Conservation (phyloP, 2,329 filamentous ascomycete species). For the Esteya vermicola region DNA sequence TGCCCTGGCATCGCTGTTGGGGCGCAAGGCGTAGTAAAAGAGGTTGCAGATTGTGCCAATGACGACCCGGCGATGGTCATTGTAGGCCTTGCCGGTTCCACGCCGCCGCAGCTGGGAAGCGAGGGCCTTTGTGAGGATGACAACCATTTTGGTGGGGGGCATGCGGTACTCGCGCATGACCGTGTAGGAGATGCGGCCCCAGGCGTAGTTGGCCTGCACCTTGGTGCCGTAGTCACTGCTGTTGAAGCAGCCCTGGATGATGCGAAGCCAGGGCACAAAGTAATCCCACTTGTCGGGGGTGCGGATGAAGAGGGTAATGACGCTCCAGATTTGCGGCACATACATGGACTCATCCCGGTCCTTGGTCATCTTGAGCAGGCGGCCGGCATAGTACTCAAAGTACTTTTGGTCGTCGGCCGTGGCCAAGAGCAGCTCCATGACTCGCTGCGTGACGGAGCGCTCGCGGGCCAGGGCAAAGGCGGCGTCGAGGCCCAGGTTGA, state of each 20-base stretch:
- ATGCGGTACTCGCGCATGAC: constrained; percentile 48
- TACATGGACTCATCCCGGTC: constrained; percentile 44
- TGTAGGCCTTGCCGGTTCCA: constrained; percentile 38
- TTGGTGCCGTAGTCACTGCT: constrained; percentile 56
- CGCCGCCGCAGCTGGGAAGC: constrained; percentile 52
- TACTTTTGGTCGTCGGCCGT: constrained; percentile 48
- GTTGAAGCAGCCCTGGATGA: constrained; percentile 78
- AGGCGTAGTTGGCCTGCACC: constrained; percentile 67
- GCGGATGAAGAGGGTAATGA: constrained; percentile 65
- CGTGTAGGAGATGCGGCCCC: constrained; percentile 71
- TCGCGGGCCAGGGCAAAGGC: constrained; percentile 57
- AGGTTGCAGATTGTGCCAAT: constrained; percentile 65
- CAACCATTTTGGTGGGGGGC: constrained; percentile 38
- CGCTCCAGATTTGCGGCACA: constrained; percentile 83
- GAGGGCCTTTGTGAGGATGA: constrained; percentile 49
- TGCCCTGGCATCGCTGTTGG: constrained; percentile 48
- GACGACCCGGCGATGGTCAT: constrained; percentile 41
- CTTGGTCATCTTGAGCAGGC: constrained; percentile 55
- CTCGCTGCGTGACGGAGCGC: constrained; percentile 48
- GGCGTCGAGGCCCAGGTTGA: constrained; percentile 58
- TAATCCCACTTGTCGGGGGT: constrained; percentile 58
- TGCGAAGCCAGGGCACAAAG: constrained; percentile 58
- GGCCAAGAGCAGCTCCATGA: constrained; percentile 48
- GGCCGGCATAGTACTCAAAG: constrained; percentile 52
- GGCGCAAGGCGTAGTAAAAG: constrained; percentile 70